Conservation (phyloP, 805 yeast species). For the Dipodascopsis uninucleata region DNA sequence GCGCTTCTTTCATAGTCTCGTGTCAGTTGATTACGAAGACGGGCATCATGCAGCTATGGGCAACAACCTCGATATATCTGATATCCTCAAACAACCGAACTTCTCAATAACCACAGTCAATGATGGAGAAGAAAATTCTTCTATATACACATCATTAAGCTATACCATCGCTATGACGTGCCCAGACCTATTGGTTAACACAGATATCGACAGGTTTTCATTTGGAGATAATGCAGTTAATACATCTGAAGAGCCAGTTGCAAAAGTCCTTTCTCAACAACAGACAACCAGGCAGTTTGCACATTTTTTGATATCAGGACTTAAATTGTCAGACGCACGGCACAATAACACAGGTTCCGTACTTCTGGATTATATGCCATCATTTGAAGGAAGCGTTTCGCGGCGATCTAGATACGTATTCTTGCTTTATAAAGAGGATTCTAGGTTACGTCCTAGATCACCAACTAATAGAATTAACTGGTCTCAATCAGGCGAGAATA, state of each 20-base stretch:
- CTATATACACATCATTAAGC: neutral
- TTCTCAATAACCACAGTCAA: conserved; percentile 18
- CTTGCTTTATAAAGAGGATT: conserved; percentile 15
- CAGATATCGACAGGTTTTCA: neutral
- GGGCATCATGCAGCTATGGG: conserved; percentile 24
- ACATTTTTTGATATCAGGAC: conserved; percentile 13
- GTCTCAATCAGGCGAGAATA: conserved; percentile 3
- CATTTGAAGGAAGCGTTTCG: neutral
- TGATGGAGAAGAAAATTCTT: conserved; percentile 10
- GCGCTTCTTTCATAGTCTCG: conserved; percentile 2
- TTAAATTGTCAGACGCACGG: conserved; percentile 2
- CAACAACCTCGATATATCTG: conserved; percentile 9
- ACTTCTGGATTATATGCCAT: conserved; percentile 3
- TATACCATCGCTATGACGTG: conserved; percentile 17
- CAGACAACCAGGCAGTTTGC: conserved; percentile 9
- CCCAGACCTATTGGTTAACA: conserved; percentile 6
- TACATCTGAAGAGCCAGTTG: too few relatives aligned
- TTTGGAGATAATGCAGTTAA: too few relatives aligned
- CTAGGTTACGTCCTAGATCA: conserved; percentile 6
- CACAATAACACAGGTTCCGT: conserved; percentile 4
- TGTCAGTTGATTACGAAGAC: conserved; percentile 18
- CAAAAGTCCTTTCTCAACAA: too few relatives aligned
- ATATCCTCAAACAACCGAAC: conserved; percentile 4
- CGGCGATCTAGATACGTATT: conserved; percentile 9
- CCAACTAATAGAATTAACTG: conserved; percentile 10